Evolutionary conservation across 208 protist species (phyloP).

Genomic region (Plasmodiophora brassicae): DNA sequence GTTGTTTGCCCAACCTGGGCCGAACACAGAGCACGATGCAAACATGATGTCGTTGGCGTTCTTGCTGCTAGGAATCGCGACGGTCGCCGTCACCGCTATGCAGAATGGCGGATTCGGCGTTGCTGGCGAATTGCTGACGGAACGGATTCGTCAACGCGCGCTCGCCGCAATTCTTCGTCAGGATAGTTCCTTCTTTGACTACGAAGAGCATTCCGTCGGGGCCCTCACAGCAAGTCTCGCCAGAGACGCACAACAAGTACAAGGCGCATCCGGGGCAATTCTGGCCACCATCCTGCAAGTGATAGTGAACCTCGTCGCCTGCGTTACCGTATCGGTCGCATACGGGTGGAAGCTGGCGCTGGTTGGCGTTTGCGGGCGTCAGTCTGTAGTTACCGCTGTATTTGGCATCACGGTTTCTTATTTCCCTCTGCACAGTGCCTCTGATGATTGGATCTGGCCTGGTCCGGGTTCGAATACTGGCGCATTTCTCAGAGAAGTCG

Average conservation of each 20-base stretch:
- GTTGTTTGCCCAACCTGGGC: not conserved
- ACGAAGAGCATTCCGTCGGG: not conserved
- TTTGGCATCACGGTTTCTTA: too few species aligned
- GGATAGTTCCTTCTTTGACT: constrained; percentile 36
- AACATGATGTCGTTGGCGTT: not conserved
- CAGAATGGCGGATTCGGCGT: not conserved
- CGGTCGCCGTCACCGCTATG: not conserved
- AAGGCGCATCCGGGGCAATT: not conserved
- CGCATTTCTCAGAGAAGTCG: not conserved
- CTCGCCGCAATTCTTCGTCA: not conserved
- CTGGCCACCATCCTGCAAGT: not conserved
- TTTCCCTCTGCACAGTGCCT: too few species aligned
- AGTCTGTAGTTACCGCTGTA: too few species aligned
- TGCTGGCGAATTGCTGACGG: not conserved
- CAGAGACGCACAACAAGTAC: not conserved
- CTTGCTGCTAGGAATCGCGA: not conserved
- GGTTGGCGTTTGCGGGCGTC: not conserved
- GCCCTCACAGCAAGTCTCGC: constrained; percentile 1
- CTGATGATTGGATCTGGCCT: not conserved
- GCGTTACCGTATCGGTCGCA: not conserved
- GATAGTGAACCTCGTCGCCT: not conserved
- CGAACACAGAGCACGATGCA: not conserved
- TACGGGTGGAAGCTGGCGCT: not conserved
- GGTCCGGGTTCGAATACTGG: not conserved
- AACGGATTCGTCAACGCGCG: not conserved